Evolutionary conservation across 345 rosid genomes (phyloP), one percentile per base, ranked within the genome.

Genomic region (Eucalyptus tenuipes): DNA sequence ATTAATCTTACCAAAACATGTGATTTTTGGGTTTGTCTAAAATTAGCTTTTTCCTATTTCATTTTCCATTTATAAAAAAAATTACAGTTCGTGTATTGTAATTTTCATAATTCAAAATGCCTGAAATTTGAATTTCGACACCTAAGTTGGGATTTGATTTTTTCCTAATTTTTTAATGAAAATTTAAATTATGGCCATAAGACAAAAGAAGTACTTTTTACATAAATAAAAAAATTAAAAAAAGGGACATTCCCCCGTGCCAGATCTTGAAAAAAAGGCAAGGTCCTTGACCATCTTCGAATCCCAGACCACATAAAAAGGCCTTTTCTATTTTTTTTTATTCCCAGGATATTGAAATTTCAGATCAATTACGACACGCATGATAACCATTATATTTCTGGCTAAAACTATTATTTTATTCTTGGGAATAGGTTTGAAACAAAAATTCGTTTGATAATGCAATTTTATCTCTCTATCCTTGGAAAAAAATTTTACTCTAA

Each of bases 351-450:
- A 16, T 16, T 17, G 42, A 33, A 71, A 71, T 37, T 37, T 37
- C 27, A 0, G 7, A 1, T 31, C 42, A 66, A 66, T 66, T 50
- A 50, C 0, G 0, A 17, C 22, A 50, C 1, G 2, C 9, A 17
- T 50, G 0, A 17, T 50, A 50, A 50, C 4, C 20, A 50, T 50
- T 7, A 50, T 50, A 50, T 50, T 7, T 17, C 0, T 17, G 2
- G 8, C 0, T 4, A 7, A 0, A 50, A 50, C 55, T 17, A 17
- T 50, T 50, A 50, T 50, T 16, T 2, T 1, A 17, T 50, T 17
- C 1, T 2, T 0, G 0, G 2, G 53, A 50, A 50, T 17, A 50
- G 4, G 1, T 50, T 50, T 17, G 55, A 3, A 6, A 3, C 0
- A 49, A 1, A n/a, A n/a, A n/a, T n/a, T n/a, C n/a, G n/a, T n/a